A percentile compares a stretch with the other conserved stretches of the same genome.
These are phyloP conservation scores for Saccharomycopsis lassenensis DNA, from an alignment of 805 yeast species.

Conservation along the genomic window DNA sequence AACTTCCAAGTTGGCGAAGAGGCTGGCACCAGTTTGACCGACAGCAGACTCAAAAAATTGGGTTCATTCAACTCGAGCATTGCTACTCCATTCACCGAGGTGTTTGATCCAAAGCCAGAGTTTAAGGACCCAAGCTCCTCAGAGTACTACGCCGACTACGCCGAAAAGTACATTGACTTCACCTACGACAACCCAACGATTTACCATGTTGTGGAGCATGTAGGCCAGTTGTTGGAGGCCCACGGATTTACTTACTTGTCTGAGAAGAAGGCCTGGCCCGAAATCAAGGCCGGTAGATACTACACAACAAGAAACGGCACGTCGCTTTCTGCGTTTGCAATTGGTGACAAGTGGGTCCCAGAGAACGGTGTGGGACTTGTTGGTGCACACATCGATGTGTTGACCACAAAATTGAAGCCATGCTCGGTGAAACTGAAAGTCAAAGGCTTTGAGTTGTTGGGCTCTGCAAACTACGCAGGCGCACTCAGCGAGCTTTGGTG, in stretches of 20 bases:
- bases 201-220: slow-evolving; percentile 53
- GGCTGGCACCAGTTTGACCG: too few relatives aligned
- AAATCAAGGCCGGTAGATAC: slow-evolving; percentile 42
- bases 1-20: too few relatives aligned
- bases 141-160: slow-evolving; percentile 24
- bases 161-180: slow-evolving; percentile 55
- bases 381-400: slow-evolving; percentile 69
- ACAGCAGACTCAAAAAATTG: too few relatives aligned
- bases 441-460: slow-evolving; percentile 69
- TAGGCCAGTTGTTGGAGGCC: slow-evolving; percentile 36
- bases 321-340: slow-evolving; percentile 54
- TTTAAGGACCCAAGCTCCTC: too few relatives aligned
- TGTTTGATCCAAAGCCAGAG: too few relatives aligned
- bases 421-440: slow-evolving; percentile 45
- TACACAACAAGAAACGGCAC: slow-evolving; percentile 63
- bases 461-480: slow-evolving; percentile 80
- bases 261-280: slow-evolving; percentile 49
- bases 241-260: slow-evolving; percentile 56
- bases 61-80: too few relatives aligned
- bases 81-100: too few relatives aligned
- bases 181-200: slow-evolving; percentile 66
- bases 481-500: slow-evolving; percentile 57
- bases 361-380: slow-evolving; percentile 56
- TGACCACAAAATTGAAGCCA: slow-evolving; percentile 64
- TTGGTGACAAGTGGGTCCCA: slow-evolving; percentile 58